Evolutionary conservation across 2,329 filamentous ascomycete species (phyloP).

Genomic region (Alternaria tenuissima): DNA sequence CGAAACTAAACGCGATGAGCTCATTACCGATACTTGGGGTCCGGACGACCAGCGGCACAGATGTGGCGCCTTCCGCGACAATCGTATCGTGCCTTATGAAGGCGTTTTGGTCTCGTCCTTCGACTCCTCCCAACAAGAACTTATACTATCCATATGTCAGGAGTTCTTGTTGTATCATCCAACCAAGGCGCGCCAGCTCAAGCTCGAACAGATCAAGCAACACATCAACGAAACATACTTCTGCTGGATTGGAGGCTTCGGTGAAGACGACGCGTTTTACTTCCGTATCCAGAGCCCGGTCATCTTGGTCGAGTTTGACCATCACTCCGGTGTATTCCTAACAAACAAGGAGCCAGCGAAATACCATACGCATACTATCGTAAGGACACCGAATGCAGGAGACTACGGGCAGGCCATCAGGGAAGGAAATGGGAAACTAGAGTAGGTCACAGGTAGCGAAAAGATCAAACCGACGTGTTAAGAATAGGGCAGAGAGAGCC

Average conservation of each 20-base stretch:
- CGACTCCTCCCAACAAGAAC: slow-evolving; percentile 57
- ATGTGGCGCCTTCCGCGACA: slow-evolving; percentile 81
- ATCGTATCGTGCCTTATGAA: slow-evolving; percentile 76
- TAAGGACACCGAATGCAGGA: slow-evolving; percentile 76
- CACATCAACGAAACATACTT: slow-evolving; percentile 78
- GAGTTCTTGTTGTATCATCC: slow-evolving; percentile 77
- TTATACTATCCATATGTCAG: slow-evolving; percentile 66
- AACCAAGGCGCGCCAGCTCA: slow-evolving; percentile 59
- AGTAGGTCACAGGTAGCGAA: slow-evolving; percentile 1
- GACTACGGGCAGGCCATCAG: slow-evolving; percentile 73
- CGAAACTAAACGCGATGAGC: slow-evolving; percentile 44
- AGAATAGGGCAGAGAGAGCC: not conserved
- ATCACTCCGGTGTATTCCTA: slow-evolving; percentile 80
- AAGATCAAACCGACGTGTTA: not conserved
- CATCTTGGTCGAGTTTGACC: slow-evolving; percentile 78
- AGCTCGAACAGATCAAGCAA: slow-evolving; percentile 62
- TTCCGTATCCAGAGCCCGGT: slow-evolving; percentile 81
- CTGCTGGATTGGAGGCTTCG: slow-evolving; percentile 77
- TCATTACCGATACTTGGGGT: slow-evolving; percentile 72
- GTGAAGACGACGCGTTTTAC: slow-evolving; percentile 75
- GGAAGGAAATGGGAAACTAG: slow-evolving; percentile 26
- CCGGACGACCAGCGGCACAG: slow-evolving; percentile 81
- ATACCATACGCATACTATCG: slow-evolving; percentile 80
- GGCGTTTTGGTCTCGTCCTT: slow-evolving; percentile 67
- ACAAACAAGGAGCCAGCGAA: slow-evolving; percentile 76